Evolutionary conservation across 106 monocot genomes (phyloP), one percentile per base, ranked within the genome.

Genomic region (Dioscorea alata): DNA sequence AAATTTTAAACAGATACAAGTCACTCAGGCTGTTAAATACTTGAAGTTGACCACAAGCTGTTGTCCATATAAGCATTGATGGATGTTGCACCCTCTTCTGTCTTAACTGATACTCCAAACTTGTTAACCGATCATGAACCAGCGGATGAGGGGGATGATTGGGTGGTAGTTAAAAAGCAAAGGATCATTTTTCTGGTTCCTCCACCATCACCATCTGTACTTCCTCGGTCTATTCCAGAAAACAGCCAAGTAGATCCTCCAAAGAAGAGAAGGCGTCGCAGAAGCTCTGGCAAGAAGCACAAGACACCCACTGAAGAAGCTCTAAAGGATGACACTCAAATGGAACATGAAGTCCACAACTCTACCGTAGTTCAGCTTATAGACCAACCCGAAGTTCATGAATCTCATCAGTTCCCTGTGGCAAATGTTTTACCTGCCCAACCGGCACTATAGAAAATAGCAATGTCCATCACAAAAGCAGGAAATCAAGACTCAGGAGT

Each of bases 131-230:
- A 73, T 57, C 48, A 33, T 61, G 82, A 63, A 35, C n/a, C 32
- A 73, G 17, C 67, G 20, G 82, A 81, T 10, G 80, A 88, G 4
- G 75, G 76, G 4, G 75, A 78, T 60, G 81, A 79, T n/a, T 92
- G 92, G 92, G 80, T 92, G 53, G 32, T 92, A 52, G 85, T 92
- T 5, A 85, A 83, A 33, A 88, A 85, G 54, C 92, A 83, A 77
- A 80, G 34, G 32, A 81, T 88, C 35, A 80, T 56, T 56, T 74
- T 92, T 64, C 69, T 85, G 14, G 60, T 92, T 77, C 85, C 92
- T 34, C 88, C 85, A 49, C 53, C 79, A 49, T 82, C 85, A 68
- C 82, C 28, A 28, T 28, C 85, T 13, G 52, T 6, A 51, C 33
- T n/a, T 6, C 18, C 57, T 20, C 65, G 74, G 63, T 63, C 49